Base-by-base conservation (phyloP, 2,329 filamentous ascomycete genomes). In the Ceratocystis albifundus region DNA sequence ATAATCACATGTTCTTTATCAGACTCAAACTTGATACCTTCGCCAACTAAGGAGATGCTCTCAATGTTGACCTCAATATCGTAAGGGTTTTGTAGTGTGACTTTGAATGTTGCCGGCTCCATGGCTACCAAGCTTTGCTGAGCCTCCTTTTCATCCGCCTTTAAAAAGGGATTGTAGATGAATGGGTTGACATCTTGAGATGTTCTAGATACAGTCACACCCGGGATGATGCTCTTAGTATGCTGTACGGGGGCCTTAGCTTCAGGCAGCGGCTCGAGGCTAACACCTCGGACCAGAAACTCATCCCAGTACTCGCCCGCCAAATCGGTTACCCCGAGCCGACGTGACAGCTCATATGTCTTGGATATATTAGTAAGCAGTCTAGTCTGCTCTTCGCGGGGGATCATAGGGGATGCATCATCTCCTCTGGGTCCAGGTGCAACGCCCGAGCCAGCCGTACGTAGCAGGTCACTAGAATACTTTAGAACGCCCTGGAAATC, bases 251-350 rank as follows among this genome's bases (percentile, higher is more conserved):
- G 87, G 17, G 82, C 81, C 70, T 83, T 81, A 10, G 81, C 80
- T 53, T 79, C 76, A 8, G 85, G 78, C 46, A 84, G 75, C 28
- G 88, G 79, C 63, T 91, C 84, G 55, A 96, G 78, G 65, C 86
- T 83, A 70, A 96, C 79, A 69, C 85, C 85, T 62, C 94, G 86
- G 61, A 99, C 82, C 7, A 99, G 79, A 71, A 97, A 97, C 72
- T 96, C 90, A 74, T 99, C 94, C 94, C 94, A 99, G 73, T 96
- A 99, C 70, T 94, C 88, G 4, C 90, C 91, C 64, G 85, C 81
- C 53, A 93, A 76, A 66, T 87, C 77, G 4, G 82, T 78, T 32
- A 91, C 77, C 0, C 91, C 91, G 30, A 96, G 76, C 68, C 88
- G 86, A 68, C 83, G 84, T 0, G 89, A 87, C n/a, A 94, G 84